Base-by-base conservation (phyloP, 2,329 filamentous ascomycete species). In the Thelonectria discophora region DNA sequence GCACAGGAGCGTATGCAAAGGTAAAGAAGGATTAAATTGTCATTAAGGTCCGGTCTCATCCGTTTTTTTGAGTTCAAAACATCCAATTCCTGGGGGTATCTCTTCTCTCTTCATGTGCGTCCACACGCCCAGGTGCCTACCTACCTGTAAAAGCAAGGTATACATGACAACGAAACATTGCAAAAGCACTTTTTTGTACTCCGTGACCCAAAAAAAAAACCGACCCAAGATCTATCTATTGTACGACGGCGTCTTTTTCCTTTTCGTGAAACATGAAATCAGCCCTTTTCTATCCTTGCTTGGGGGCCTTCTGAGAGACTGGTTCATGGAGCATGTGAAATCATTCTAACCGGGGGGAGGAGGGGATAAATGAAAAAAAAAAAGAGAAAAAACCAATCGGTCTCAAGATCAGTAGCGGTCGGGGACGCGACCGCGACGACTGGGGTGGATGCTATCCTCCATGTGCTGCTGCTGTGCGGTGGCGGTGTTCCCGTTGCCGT, bases 391-490 rank as follows among this genome's bases (percentile, higher is more conserved):
- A 21, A 3, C 18, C 4, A 24, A 24, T 4, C 24, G 7, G 7
- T 24, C 24, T 24, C 24, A 24, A 24, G 15, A 56, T 49, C 63
- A 71, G 51, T 55, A 59, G 43, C 32, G 49, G 32, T 62, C 66
- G 30, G 73, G 72, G 34, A 75, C 64, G 45, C 70, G 68, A 9
- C 68, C 81, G 58, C 81, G 74, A 27, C 84, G 80, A 65, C 84
- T 86, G 3, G 85, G 84, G 65, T 87, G 85, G 47, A 87, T 80
- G 58, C 74, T 74, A 45, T 76, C 75, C 45, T 77, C 75, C 62
- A 74, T 69, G 57, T 69, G 67, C 58, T 70, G 58, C 34, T 69
- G 65, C 63, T 73, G 69, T 11, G 32, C 32, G 58, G 69, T 65
- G 62, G 72, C 64, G 12, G 40, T 53, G 47, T 63, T 64, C 20